Conservation (phyloP, 2,329 filamentous ascomycete genomes). For the Pseudocercospora crystallina region DNA sequence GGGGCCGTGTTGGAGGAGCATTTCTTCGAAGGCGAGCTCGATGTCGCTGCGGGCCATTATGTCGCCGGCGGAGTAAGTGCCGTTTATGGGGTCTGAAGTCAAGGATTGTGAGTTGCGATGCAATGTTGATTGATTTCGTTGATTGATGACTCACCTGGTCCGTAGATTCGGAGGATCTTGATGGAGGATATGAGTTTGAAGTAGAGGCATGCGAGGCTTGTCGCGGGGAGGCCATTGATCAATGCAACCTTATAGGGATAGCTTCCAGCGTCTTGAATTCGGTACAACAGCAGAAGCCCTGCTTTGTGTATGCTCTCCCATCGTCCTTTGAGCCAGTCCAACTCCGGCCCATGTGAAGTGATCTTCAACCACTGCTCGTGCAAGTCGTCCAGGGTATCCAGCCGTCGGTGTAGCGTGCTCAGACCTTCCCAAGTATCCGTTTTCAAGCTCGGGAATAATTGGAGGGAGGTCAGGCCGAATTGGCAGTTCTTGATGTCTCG, state of each 20-base stretch:
- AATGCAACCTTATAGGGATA: slow-evolving; percentile 27
- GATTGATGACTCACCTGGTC: slow-evolving; percentile 26
- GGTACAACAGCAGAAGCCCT: slow-evolving; percentile 34
- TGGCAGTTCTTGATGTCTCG: slow-evolving; percentile 24
- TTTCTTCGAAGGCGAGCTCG: slow-evolving; percentile 36
- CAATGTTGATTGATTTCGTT: too few relatives aligned
- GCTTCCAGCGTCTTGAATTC: slow-evolving; percentile 28
- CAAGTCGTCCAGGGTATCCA: slow-evolving; percentile 25
- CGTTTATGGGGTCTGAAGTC: slow-evolving; percentile 17
- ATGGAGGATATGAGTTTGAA: slow-evolving; percentile 34
- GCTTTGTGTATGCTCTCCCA: slow-evolving; percentile 34
- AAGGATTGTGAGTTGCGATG: too few relatives aligned
- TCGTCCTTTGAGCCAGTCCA: slow-evolving; percentile 33
- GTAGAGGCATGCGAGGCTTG: slow-evolving; percentile 34
- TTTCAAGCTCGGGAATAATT: slow-evolving; percentile 28
- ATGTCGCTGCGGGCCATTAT: slow-evolving; percentile 30
- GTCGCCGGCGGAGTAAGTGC: slow-evolving; percentile 19
- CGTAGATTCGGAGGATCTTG: slow-evolving; percentile 33
- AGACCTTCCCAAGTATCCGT: slow-evolving; percentile 24
- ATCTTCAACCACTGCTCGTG: slow-evolving; percentile 32
- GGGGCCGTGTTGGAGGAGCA: slow-evolving; percentile 32
- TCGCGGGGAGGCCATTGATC: slow-evolving; percentile 29
- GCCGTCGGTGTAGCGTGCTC: slow-evolving; percentile 21
- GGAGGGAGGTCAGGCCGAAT: slow-evolving; percentile 9
- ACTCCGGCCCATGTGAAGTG: slow-evolving; percentile 27